phyloP scores from a whole-genome alignment of 805 yeast genomes.

The Kluyveromyces dobzhanskii region DNA sequence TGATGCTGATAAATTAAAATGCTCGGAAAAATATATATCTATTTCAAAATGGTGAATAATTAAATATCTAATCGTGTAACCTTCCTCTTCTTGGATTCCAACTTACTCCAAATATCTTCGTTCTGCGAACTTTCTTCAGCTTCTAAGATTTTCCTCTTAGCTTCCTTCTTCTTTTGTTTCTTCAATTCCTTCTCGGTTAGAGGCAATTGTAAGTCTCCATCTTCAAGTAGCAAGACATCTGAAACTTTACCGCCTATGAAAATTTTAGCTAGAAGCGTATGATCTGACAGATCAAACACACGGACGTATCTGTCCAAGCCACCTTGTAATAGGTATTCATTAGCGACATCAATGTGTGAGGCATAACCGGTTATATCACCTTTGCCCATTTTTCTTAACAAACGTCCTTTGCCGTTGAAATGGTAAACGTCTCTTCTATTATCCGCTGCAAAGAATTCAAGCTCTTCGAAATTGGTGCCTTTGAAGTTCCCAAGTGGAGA shows the following conservation, averaged over 20 bases:
- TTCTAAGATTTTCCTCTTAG: slow-evolving; percentile 33
- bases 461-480: slow-evolving; percentile 14
- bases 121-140: slow-evolving; percentile 27
- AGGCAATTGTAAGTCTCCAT: slow-evolving; percentile 31
- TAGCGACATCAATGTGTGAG: slow-evolving; percentile 17
- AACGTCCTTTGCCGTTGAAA: slow-evolving; percentile 42
- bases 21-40: not conserved
- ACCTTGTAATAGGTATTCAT: slow-evolving; percentile 56
- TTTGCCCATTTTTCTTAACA: slow-evolving; percentile 68
- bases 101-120: slow-evolving; percentile 27
- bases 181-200: slow-evolving; percentile 15
- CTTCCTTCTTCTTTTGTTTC: slow-evolving; percentile 28
- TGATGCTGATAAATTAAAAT: no score
- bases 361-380: slow-evolving; percentile 60
- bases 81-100: slow-evolving; percentile 17
- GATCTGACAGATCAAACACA: slow-evolving; percentile 53
- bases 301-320: slow-evolving; percentile 85
- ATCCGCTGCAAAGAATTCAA: slow-evolving; percentile 61
- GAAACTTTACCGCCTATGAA: slow-evolving; percentile 64
- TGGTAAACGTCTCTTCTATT: slow-evolving; percentile 56
- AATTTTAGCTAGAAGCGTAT: slow-evolving; percentile 58
- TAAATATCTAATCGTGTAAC: not conserved
- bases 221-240: slow-evolving; percentile 21
- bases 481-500: slow-evolving; percentile 15
- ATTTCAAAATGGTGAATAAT: not conserved